Evolutionary conservation across 2,329 filamentous ascomycete species (phyloP).

Genomic region (Mariannaea sp.): DNA sequence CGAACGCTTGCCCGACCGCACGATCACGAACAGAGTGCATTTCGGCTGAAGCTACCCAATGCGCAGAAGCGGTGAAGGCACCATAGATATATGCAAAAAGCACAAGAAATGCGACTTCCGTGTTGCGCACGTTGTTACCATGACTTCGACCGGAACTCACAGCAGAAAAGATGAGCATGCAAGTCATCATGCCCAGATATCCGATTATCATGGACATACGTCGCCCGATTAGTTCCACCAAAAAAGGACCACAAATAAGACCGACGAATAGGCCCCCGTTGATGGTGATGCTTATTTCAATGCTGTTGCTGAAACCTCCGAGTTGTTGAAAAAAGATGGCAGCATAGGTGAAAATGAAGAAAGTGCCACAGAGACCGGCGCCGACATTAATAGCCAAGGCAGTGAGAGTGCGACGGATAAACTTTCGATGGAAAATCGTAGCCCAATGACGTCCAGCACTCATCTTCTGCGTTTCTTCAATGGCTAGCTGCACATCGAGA

Average conservation of each 20-base stretch:
- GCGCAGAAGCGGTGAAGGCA: not conserved
- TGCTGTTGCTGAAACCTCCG: too few relatives aligned
- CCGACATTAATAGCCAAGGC: too few relatives aligned
- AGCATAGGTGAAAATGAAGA: too few relatives aligned
- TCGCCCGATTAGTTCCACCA: not conserved
- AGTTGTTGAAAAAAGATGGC: too few relatives aligned
- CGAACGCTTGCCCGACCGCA: constrained; percentile 1
- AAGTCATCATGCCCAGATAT: not conserved
- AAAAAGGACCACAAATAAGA: constrained; percentile 2
- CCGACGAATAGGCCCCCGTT: not conserved
- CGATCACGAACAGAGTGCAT: constrained; percentile 3
- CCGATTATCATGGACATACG: not conserved
- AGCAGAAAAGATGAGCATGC: constrained; percentile 7
- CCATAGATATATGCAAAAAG: constrained; percentile 9
- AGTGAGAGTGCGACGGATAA: too few relatives aligned
- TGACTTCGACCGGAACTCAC: not conserved
- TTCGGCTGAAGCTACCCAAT: constrained; percentile 2
- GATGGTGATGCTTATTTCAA: not conserved
- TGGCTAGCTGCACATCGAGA: not conserved
- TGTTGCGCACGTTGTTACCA: not conserved
- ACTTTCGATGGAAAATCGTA: not conserved
- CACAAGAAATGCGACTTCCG: constrained; percentile 1
- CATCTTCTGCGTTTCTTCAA: not conserved
- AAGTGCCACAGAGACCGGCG: too few relatives aligned
- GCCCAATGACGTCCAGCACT: not conserved